Conservation (phyloP, 345 rosid genomes). For the sweet orange (Citrus sinensis) region DNA sequence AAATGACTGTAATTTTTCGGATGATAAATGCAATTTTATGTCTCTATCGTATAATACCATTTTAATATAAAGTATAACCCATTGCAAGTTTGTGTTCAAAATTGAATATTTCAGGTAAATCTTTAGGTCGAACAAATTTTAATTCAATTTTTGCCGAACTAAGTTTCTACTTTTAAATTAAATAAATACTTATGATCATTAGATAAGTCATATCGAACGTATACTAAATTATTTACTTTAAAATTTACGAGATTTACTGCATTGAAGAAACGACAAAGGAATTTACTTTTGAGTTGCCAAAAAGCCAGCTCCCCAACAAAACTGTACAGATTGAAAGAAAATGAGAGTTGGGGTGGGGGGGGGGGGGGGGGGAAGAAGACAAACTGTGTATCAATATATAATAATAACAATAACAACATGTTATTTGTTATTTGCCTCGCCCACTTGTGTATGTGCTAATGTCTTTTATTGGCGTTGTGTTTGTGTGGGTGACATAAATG, state of each 20-base stretch:
- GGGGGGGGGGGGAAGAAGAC: neutral
- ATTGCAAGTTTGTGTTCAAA: too few species aligned
- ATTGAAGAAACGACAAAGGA: neutral
- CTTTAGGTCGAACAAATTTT: neutral
- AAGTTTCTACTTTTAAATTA: rapidly evolving
- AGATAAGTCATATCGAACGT: rapidly evolving
- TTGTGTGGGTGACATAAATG: neutral
- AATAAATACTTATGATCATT: too few species aligned
- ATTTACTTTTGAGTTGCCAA: neutral
- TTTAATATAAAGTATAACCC: too few species aligned
- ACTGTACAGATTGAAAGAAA: neutral
- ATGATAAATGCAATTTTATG: too few species aligned
- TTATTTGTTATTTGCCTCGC: neutral
- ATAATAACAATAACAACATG: neutral
- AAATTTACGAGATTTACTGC: neutral
- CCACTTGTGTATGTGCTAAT: neutral
- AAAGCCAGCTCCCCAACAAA: neutral
- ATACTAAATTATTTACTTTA: neutral
- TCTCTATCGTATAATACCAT: too few species aligned
- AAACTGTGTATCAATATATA: neutral
- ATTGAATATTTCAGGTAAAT: too few species aligned
- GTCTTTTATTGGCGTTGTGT: neutral
- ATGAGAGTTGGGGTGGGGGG: too few species aligned
- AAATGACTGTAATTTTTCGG: too few species aligned
- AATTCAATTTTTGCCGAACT: neutral